These are phyloP conservation scores for Zanthoxylum bungeanum DNA, from an alignment of 345 rosid species.

Conservation along the genomic window DNA sequence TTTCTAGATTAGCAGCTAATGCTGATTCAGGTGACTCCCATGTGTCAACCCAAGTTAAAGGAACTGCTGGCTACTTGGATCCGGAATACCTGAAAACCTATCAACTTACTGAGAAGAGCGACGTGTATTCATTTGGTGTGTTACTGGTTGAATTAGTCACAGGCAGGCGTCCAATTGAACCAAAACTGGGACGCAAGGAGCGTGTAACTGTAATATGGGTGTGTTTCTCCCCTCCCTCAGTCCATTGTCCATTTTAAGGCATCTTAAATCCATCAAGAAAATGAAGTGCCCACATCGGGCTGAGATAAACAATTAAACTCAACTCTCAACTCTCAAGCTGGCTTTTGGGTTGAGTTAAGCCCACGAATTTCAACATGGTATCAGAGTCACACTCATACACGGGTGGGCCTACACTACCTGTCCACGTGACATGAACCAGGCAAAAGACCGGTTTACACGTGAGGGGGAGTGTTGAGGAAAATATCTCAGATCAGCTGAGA, in stretches of 20 bases:
- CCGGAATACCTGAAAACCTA: conserved; percentile 87
- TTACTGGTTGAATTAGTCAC: conserved; percentile 74
- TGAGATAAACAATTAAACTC: too few species aligned
- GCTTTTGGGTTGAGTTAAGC: too few species aligned
- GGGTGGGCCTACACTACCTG: too few species aligned
- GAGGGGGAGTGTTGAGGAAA: too few species aligned
- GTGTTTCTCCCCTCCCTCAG: conserved; percentile 13
- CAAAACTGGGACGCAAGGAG: conserved; percentile 64
- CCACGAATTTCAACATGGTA: too few species aligned
- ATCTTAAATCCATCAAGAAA: neutral
- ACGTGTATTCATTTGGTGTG: conserved; percentile 92
- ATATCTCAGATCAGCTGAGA: too few species aligned
- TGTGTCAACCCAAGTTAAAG: conserved; percentile 96
- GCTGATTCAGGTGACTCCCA: conserved; percentile 78
- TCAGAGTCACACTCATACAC: too few species aligned
- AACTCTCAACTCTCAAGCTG: too few species aligned
- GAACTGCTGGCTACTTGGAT: conserved; percentile 94
- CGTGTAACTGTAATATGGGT: conserved; percentile 89
- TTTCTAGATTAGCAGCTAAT: conserved; percentile 83
- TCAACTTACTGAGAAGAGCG: conserved; percentile 91
- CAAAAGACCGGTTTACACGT: too few species aligned
- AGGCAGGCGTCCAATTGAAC: conserved; percentile 85
- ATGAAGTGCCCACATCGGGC: too few species aligned
- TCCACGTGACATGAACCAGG: too few species aligned
- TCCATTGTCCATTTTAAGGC: neutral